Conservation (phyloP, 306 rosid genomes). For the Phaseolus lunatus region DNA sequence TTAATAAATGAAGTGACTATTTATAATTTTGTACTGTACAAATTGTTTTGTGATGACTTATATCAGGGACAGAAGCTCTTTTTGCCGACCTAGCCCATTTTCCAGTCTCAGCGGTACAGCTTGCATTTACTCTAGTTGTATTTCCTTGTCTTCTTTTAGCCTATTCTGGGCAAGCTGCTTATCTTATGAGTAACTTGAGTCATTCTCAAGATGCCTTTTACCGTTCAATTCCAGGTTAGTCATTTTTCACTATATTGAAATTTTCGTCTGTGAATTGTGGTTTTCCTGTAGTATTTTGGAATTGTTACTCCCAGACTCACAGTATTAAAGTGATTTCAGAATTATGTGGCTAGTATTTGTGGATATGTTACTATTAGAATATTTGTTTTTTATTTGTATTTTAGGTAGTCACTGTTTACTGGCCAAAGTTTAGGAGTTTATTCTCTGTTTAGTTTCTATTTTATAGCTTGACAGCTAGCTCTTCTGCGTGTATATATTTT, state of each 20-base stretch:
- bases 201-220: constrained; percentile 72
- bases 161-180: constrained; percentile 98
- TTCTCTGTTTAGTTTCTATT: background rate
- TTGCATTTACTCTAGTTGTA: constrained; percentile 90
- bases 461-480: background rate
- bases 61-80: constrained; percentile 97
- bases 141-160: constrained; percentile 98
- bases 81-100: constrained; percentile 95
- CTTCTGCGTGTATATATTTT: background rate
- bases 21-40: constrained; percentile 44
- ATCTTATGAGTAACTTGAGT: constrained; percentile 64
- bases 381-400: background rate
- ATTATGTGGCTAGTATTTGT: background rate
- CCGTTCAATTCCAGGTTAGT: constrained; percentile 92
- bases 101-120: constrained; percentile 95
- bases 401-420: background rate
- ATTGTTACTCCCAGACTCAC: background rate
- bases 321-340: background rate
- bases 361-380: background rate
- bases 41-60: constrained; percentile 39
- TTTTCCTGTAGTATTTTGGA: constrained; percentile 13
- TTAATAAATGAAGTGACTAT: constrained; percentile 15
- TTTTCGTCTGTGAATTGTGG: constrained; percentile 10
- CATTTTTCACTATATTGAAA: constrained; percentile 20
- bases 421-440: background rate